Evolutionary conservation across 257 asterid genomes (phyloP).

Genomic region (Misopates orontium): DNA sequence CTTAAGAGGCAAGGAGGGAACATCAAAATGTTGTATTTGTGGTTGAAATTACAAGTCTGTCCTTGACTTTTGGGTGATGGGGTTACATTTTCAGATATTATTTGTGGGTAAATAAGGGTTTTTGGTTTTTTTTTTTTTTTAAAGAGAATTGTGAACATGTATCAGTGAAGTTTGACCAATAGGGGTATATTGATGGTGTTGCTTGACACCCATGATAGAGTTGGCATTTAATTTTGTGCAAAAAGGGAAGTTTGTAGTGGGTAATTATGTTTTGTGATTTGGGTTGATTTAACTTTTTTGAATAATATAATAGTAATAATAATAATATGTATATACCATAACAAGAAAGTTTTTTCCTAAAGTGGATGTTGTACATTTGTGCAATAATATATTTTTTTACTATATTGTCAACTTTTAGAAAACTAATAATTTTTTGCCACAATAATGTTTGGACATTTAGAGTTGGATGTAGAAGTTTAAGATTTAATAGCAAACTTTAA

Average conservation of each 20-base stretch:
- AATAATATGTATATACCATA: not conserved
- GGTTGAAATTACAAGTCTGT: conserved; percentile 12
- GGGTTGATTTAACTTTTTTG: not conserved
- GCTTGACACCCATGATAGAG: conserved; percentile 25
- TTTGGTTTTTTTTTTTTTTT: too few relatives aligned
- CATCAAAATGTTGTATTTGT: conserved; percentile 31
- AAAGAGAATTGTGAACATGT: conserved; percentile 8
- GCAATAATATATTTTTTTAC: too few relatives aligned
- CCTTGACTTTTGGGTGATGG: not conserved
- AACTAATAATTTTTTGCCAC: not conserved
- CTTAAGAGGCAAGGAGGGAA: conserved; percentile 14
- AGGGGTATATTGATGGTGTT: not conserved
- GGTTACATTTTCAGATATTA: not conserved
- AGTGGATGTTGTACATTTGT: not conserved
- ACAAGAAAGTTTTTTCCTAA: not conserved
- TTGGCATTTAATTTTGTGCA: conserved; percentile 35
- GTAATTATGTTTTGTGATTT: conserved; percentile 8
- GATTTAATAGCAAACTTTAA: too few relatives aligned
- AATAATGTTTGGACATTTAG: too few relatives aligned
- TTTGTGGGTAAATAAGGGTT: not conserved
- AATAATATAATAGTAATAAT: too few relatives aligned
- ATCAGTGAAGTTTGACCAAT: conserved; percentile 32
- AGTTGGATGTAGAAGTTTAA: not conserved
- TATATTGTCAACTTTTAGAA: not conserved
- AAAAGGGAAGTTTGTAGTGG: not conserved